Percentiles rank a stretch among this genome's conserved stretches.
Conservation (phyloP, 306 rosid genomes). For the Pterocarpus macrocarpus region DNA sequence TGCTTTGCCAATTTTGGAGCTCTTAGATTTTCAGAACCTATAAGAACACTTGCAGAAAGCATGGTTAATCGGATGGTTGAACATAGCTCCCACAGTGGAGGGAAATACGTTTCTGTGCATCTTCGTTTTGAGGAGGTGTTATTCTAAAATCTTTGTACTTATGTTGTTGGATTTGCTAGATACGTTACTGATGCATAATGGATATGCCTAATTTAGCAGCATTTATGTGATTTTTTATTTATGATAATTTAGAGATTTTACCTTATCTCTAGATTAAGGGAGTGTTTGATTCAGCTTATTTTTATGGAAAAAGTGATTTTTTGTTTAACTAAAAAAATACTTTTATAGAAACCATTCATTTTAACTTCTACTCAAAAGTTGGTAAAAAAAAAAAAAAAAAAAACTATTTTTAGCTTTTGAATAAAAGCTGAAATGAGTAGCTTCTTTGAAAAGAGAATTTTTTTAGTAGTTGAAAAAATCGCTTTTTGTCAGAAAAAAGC, state of each 20-base stretch:
- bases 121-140: slow-evolving; percentile 97
- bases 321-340: no score
- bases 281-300: no score
- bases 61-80: slow-evolving; percentile 92
- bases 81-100: slow-evolving; percentile 78
- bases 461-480: no score
- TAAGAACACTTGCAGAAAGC: slow-evolving; percentile 81
- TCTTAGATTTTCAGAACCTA: slow-evolving; percentile 84
- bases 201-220: slow-evolving; percentile 20
- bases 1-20: slow-evolving; percentile 90
- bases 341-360: no score
- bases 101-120: slow-evolving; percentile 95
- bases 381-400: no score
- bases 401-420: no score
- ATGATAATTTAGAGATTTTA: slow-evolving; percentile 24
- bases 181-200: slow-evolving; percentile 28
- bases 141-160: slow-evolving; percentile 38
- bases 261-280: background rate
- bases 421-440: no score
- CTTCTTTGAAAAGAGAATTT: no score
- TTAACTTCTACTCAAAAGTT: no score
- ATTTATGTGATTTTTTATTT: slow-evolving; percentile 4
- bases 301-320: no score
- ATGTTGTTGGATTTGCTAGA: slow-evolving; percentile 20
- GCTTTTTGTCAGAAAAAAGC: no score